Evolutionary conservation across 129 eudicot species (phyloP).

Genomic region (Calendula officinalis): DNA sequence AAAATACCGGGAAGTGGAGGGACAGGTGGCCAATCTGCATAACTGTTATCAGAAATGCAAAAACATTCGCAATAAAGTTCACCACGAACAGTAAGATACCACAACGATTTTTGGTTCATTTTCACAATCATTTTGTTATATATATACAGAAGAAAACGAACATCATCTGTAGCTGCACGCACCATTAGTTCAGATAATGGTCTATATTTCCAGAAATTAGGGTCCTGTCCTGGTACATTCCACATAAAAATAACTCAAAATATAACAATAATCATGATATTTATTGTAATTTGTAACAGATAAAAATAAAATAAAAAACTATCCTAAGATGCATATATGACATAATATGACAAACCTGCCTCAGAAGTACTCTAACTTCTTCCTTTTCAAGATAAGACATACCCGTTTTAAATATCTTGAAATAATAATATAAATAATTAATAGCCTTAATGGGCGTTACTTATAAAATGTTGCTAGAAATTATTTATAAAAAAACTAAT

Average conservation of each 20-base stretch:
- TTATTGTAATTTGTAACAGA: background rate
- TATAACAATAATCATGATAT: background rate
- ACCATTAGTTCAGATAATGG: constrained; percentile 89
- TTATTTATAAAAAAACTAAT: constrained; percentile 6
- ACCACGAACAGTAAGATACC: constrained; percentile 94
- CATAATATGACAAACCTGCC: constrained; percentile 60
- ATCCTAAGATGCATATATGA: background rate
- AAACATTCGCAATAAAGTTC: constrained; percentile 85
- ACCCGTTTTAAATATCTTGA: constrained; percentile 41
- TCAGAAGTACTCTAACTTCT: constrained; percentile 78
- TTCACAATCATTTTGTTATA: constrained; percentile 83
- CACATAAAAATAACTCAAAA: constrained; percentile 20
- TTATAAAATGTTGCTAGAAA: background rate
- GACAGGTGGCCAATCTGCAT: constrained; percentile 82
- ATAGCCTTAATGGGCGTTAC: too few relatives aligned
- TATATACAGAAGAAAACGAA: constrained; percentile 82
- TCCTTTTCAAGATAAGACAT: constrained; percentile 79
- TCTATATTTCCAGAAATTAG: constrained; percentile 85
- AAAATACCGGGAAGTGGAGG: constrained; percentile 76
- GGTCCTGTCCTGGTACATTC: constrained; percentile 89
- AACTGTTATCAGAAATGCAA: constrained; percentile 60
- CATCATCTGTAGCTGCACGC: constrained; percentile 96
- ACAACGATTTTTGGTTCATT: constrained; percentile 66
- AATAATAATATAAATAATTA: constrained; percentile 9
- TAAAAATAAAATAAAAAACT: background rate